Percentiles rank a stretch among this genome's conserved stretches.
These are phyloP conservation scores for Boletus rubescentipes DNA, from an alignment of 768 basidiomycete genomes.

Conservation along the genomic window DNA sequence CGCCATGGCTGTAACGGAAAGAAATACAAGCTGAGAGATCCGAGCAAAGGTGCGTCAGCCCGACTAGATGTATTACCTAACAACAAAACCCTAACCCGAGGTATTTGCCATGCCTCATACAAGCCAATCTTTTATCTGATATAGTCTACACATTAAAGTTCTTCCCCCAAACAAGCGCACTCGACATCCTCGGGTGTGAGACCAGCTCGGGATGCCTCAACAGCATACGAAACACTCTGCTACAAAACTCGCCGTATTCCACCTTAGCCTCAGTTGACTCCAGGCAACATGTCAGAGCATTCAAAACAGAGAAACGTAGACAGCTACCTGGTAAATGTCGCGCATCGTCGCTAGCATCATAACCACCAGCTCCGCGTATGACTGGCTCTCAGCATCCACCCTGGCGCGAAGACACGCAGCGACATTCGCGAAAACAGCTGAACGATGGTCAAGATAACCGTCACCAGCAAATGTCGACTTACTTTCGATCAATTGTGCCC, in stretches of 20 bases:
- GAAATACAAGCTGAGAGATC: slow-evolving; percentile 15
- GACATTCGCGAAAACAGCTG: slow-evolving; percentile 49
- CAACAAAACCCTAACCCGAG: slow-evolving; percentile 29
- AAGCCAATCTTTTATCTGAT: no score
- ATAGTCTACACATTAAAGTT: no score
- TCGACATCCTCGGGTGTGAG: slow-evolving; percentile 32
- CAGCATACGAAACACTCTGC: slow-evolving; percentile 30
- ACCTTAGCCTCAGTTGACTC: slow-evolving; percentile 20
- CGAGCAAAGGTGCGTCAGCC: not conserved
- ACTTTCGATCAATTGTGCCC: slow-evolving; percentile 41
- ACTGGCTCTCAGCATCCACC: slow-evolving; percentile 36
- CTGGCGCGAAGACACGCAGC: slow-evolving; percentile 36
- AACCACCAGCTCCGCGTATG: slow-evolving; percentile 41
- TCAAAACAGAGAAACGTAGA: not conserved
- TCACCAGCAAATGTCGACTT: slow-evolving; percentile 16
- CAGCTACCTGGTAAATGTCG: slow-evolving; percentile 42
- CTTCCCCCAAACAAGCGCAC: slow-evolving; percentile 33
- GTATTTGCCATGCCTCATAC: no score
- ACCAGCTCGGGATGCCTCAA: slow-evolving; percentile 32
- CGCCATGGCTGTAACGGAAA: slow-evolving; percentile 44
- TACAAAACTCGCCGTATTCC: slow-evolving; percentile 38
- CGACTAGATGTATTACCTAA: slow-evolving; percentile 23
- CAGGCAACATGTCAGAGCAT: slow-evolving; percentile 7
- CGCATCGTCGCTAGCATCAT: slow-evolving; percentile 54
- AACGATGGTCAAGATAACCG: slow-evolving; percentile 7